Percentiles rank a stretch among this genome's conserved stretches.
Evolutionary conservation across 768 basidiomycete genomes (phyloP).

Genomic region (Auricularia heimuer): DNA sequence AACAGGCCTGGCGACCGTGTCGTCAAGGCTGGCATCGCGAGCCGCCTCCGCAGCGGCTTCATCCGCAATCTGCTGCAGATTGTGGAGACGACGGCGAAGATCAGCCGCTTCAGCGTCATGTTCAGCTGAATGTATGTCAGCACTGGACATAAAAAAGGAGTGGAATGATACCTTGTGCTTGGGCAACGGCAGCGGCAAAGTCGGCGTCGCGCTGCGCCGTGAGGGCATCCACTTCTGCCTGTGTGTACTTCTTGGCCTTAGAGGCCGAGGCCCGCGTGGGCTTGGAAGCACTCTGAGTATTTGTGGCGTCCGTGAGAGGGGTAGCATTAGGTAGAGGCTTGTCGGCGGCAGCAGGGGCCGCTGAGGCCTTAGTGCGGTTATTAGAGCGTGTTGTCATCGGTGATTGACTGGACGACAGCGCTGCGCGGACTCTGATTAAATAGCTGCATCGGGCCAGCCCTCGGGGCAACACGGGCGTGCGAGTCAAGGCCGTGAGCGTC

Average conservation of each 20-base stretch:
- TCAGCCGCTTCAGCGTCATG: background rate
- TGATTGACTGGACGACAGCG: no score
- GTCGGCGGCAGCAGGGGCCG: background rate
- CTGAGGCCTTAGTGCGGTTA: background rate
- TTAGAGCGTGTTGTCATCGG: background rate
- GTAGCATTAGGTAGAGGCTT: background rate
- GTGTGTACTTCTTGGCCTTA: background rate
- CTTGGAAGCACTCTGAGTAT: background rate
- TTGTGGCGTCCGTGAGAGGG: no score
- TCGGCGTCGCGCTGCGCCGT: background rate
- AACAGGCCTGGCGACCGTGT: background rate
- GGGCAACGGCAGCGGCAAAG: background rate
- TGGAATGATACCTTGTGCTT: background rate
- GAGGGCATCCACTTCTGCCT: background rate
- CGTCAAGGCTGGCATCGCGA: background rate
- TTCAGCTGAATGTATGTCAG: background rate
- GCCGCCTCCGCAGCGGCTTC: background rate
- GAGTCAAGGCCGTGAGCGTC: no score
- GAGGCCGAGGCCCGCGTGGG: background rate
- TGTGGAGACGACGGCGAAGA: background rate
- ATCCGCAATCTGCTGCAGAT: background rate
- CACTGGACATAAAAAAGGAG: background rate
- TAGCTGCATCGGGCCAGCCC: no score
- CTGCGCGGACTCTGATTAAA: no score
- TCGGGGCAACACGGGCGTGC: no score